Evolutionary conservation across 176 grass and related monocot species (phyloP), one percentile per base, ranked within the genome.

Genomic region (Panicum miliaceum): DNA sequence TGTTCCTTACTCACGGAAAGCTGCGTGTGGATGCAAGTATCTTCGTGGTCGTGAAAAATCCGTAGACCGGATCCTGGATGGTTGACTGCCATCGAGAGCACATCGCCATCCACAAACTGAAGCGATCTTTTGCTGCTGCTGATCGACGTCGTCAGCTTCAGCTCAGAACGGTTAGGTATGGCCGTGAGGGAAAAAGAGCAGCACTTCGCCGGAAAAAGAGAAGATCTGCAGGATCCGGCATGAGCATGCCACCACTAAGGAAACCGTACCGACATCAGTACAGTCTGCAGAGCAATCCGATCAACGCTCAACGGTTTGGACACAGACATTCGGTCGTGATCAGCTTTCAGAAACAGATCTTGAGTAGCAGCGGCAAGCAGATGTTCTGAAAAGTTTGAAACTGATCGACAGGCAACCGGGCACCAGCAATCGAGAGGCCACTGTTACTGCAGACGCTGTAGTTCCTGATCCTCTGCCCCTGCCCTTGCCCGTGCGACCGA

Each of bases 1-100:
- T 29, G 25, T 10, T 6, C 9, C 64, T 4, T 15, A 6, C 72
- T 23, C 22, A 4, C 11, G 3, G 11, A 63, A 69, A 82, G 64
- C 43, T 46, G 22, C 18, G 82, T 77, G 32, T 70, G 71, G 79
- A 88, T 12, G 61, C 63, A 82, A 7, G 68, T 46, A 48, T 50
- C 52, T 73, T 20, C 16, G n/a, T 52, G 79, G 70, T 34, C 71
- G 57, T 46, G 36, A 35, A 60, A 82, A 77, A 70, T 70, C 14
- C 14, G 2, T 12, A 7, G 63, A 70, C 72, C 41, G 3, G n/a
- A 88, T 88, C 76, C 10, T 32, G 2, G 5, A 8, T 58, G 63
- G 72, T 8, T 77, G 71, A 77, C 63, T 50, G 1, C 12, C 41
- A 12, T 26, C 29, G 4, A 64, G 42, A 75, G 22, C 53, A 1